These are phyloP conservation scores for Cryptococcus floricola DNA, from an alignment of 1,284 basidiomycete species.

Conservation along the genomic window DNA sequence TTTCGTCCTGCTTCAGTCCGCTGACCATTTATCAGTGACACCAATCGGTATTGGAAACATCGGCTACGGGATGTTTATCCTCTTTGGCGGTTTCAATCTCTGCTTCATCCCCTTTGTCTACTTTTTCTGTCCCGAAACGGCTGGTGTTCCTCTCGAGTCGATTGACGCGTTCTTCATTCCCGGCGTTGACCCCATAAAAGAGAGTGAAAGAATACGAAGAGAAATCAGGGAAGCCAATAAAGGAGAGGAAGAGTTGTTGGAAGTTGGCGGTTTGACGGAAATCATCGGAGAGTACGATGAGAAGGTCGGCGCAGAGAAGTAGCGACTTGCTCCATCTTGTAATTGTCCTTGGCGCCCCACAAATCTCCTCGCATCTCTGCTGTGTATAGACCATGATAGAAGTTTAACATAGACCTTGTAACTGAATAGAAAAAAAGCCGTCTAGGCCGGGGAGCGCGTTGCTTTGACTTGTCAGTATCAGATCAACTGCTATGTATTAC, in stretches of 20 bases:
- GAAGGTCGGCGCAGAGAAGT: too few relatives aligned
- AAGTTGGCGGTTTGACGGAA: neutral
- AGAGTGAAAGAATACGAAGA: conserved; percentile 6
- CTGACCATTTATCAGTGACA: conserved; percentile 37
- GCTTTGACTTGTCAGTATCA: too few relatives aligned
- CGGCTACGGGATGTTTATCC: conserved; percentile 54
- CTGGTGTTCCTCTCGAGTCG: conserved; percentile 17
- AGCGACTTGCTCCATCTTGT: too few relatives aligned
- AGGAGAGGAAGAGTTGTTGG: neutral
- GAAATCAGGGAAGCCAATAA: neutral
- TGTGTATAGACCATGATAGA: too few relatives aligned
- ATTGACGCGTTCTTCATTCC: conserved; percentile 19
- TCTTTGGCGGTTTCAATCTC: conserved; percentile 54
- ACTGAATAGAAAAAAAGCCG: too few relatives aligned
- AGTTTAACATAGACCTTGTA: too few relatives aligned
- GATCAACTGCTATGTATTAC: too few relatives aligned
- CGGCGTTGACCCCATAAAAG: conserved; percentile 18
- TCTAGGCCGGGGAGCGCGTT: too few relatives aligned
- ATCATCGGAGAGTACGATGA: too few relatives aligned
- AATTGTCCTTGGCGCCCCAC: too few relatives aligned
- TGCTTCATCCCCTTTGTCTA: conserved; percentile 54
- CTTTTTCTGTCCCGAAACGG: conserved; percentile 26
- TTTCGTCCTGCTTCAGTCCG: neutral
- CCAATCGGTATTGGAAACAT: conserved; percentile 56
- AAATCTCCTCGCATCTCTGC: too few relatives aligned